Percentiles rank a stretch among this genome's conserved stretches.
phyloP scores from a whole-genome alignment of 2,329 filamentous ascomycete species.

The Pseudogymnoascus sp. region DNA sequence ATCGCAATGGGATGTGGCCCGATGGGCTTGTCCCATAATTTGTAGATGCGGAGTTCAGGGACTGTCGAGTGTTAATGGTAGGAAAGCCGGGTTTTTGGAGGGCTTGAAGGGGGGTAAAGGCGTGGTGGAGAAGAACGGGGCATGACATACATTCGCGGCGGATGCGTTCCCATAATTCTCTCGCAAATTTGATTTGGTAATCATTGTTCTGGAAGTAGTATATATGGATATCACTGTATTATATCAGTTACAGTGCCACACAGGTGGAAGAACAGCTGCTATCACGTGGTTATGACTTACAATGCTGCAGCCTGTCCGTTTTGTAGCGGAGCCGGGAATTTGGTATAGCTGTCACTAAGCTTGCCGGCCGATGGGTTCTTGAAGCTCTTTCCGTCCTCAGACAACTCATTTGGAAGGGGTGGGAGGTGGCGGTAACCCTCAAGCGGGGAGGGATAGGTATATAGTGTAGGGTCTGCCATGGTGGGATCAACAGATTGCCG shows the following conservation, averaged over 20 bases:
- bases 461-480: slow-evolving; percentile 36
- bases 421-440: slow-evolving; percentile 48
- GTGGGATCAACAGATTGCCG: neutral
- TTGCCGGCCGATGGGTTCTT: slow-evolving; percentile 54
- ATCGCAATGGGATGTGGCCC: slow-evolving; percentile 78
- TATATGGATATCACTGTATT: slow-evolving; percentile 64
- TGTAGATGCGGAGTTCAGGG: slow-evolving; percentile 76
- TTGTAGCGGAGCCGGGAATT: slow-evolving; percentile 59
- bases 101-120: neutral
- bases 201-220: slow-evolving; percentile 64
- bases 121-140: neutral
- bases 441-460: slow-evolving; percentile 48
- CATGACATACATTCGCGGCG: slow-evolving; percentile 60
- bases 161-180: slow-evolving; percentile 67
- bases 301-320: slow-evolving; percentile 64
- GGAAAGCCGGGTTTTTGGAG: neutral
- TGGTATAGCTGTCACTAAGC: slow-evolving; percentile 59
- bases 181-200: slow-evolving; percentile 57
- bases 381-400: slow-evolving; percentile 68
- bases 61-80: slow-evolving; percentile 40
- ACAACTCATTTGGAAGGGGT: slow-evolving; percentile 38
- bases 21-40: slow-evolving; percentile 64
- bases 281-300: slow-evolving; percentile 33
- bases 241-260: neutral
- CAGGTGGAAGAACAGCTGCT: neutral